phyloP scores from a whole-genome alignment of 2,329 filamentous ascomycete genomes.

The Ophiostoma ulmi region DNA sequence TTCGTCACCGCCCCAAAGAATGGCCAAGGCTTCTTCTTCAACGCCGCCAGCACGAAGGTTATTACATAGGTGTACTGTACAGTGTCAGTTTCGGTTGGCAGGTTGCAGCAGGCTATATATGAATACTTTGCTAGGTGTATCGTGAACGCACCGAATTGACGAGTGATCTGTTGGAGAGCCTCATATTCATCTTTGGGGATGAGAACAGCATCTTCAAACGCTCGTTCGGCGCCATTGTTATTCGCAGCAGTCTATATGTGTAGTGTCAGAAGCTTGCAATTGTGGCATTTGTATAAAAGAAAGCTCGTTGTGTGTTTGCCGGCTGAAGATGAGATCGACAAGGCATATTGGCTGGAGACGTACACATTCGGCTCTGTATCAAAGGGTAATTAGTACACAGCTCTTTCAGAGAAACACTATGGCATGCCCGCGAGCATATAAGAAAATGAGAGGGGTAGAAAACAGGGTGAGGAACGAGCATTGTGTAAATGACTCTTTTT shows the following conservation, averaged over 20 bases:
- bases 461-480: neutral
- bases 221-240: slow-evolving; percentile 42
- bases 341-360: neutral
- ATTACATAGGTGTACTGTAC: slow-evolving; percentile 41
- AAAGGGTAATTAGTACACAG: neutral
- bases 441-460: neutral
- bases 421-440: neutral
- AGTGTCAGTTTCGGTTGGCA: neutral
- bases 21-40: slow-evolving; percentile 37
- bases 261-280: neutral
- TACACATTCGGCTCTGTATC: slow-evolving; percentile 11
- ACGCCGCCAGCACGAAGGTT: slow-evolving; percentile 49
- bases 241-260: slow-evolving; percentile 25
- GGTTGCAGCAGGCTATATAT: neutral
- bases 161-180: slow-evolving; percentile 46
- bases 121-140: neutral
- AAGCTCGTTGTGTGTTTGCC: neutral
- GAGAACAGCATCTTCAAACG: neutral
- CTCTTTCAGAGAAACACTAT: neutral
- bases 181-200: slow-evolving; percentile 59
- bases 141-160: slow-evolving; percentile 49
- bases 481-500: neutral
- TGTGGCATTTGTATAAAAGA: neutral
- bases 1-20: slow-evolving; percentile 39
- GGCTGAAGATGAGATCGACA: neutral